phyloP scores from a whole-genome alignment of 1,284 basidiomycete genomes.

The Coniferiporia weirii region DNA sequence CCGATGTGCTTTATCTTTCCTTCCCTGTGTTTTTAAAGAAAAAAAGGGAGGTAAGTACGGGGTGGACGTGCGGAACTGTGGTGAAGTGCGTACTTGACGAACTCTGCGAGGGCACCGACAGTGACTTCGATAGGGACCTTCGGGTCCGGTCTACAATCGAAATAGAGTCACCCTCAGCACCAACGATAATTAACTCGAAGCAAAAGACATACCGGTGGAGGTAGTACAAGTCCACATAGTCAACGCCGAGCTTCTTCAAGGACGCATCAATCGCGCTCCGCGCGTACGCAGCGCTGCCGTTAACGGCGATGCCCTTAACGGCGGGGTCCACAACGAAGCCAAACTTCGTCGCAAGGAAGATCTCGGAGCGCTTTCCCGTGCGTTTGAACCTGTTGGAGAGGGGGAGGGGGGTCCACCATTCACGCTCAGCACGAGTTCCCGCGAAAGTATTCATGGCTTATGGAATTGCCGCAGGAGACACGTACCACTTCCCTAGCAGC shows the following conservation, averaged over 20 bases:
- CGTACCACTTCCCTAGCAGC: constrained; percentile 40
- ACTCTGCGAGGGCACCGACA: constrained; percentile 44
- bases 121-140: too few relatives aligned
- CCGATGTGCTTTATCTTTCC: constrained; percentile 62
- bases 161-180: constrained; percentile 3
- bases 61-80: neutral
- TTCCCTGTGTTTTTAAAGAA: constrained; percentile 28
- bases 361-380: constrained; percentile 39
- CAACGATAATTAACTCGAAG: neutral
- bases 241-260: constrained; percentile 37
- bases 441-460: neutral
- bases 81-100: constrained; percentile 40
- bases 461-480: too few relatives aligned
- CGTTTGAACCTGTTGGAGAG: constrained; percentile 43
- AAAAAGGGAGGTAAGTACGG: neutral
- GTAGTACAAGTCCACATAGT: constrained; percentile 45
- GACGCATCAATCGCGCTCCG: constrained; percentile 32
- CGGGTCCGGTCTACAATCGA: constrained; percentile 38
- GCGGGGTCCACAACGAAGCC: constrained; percentile 34
- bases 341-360: constrained; percentile 51
- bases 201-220: constrained; percentile 30
- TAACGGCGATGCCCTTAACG: constrained; percentile 21
- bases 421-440: neutral
- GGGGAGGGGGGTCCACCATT: neutral
- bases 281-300: constrained; percentile 33